Base-by-base conservation (phyloP, 2,329 filamentous ascomycete genomes). In the Aspergillus quadricinctus region DNA sequence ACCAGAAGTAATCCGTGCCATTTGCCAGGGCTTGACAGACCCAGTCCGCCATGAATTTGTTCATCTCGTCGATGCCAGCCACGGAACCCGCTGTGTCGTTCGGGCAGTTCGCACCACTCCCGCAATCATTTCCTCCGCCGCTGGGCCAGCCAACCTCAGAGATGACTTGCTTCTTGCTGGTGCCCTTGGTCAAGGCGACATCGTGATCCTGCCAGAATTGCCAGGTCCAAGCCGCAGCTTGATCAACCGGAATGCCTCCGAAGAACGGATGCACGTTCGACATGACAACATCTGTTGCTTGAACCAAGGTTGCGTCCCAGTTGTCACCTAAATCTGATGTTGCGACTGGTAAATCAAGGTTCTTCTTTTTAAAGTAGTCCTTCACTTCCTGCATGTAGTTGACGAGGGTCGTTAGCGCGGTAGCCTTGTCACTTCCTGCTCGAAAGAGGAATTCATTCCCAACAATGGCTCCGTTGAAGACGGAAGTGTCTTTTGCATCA, bases 221-320 rank as follows among this genome's bases (percentile, higher is more conserved):
- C 75, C 81, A 90, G 0, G 93, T 96, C 93, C 93, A 97, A 7
- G 71, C 76, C 0, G 92, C 87, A 0, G 91, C 90, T 1, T 82
- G 71, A 2, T 83, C 77, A 2, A 86, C 87, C 0, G 82, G 78
- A 11, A 90, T 85, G 49, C 93, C 93, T 0, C 87, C 89, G 69
- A 97, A 97, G 81, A 97, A 97, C 0, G 94, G 93, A 70, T 97
- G 94, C 54, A 97, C 90, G 70, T 97, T 97, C 64, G 90, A 88
- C 92, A 97, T 97, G 74, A 97, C 86, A 66, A 90, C 87, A 72
- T 97, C 92, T 45, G 90, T 89, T 52, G 85, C 80, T 3, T 76
- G 65, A 0, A 88, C 89, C 19, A 97, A 83, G 1, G 80, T 78
- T 0, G 80, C 68, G 2, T 85, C 88, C 93, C 93, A 97, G 66